phyloP scores from a whole-genome alignment of 768 basidiomycete genomes.

The Pulveroboletus sp. region DNA sequence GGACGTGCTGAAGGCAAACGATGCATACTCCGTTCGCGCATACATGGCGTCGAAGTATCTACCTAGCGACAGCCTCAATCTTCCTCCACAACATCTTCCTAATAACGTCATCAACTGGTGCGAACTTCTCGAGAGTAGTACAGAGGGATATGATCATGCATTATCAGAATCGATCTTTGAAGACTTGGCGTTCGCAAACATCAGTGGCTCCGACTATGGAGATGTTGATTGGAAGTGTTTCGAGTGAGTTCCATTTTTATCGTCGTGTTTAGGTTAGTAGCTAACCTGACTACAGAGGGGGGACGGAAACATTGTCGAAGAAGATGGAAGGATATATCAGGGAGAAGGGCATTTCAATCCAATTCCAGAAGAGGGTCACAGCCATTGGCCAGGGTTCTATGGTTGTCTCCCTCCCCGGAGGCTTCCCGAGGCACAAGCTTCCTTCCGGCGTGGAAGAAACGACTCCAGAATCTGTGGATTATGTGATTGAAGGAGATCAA shows the following conservation, averaged over 20 bases:
- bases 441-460: background rate
- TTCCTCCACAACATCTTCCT: slow-evolving; percentile 18
- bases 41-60: slow-evolving; percentile 22
- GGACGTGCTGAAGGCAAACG: slow-evolving; percentile 24
- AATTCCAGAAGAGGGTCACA: slow-evolving; percentile 16
- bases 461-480: background rate
- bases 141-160: slow-evolving; percentile 32
- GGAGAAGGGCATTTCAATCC: slow-evolving; percentile 3
- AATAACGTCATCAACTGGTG: slow-evolving; percentile 28
- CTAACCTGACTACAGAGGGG: slow-evolving; percentile 12
- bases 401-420: slow-evolving; percentile 2
- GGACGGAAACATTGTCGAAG: slow-evolving; percentile 22
- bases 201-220: background rate
- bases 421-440: background rate
- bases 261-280: background rate
- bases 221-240: slow-evolving; percentile 17
- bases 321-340: slow-evolving; percentile 19
- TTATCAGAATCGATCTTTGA: slow-evolving; percentile 35
- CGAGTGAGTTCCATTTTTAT: too few species aligned
- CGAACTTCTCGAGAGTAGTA: slow-evolving; percentile 29
- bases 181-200: slow-evolving; percentile 22
- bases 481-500: background rate
- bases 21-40: slow-evolving; percentile 28
- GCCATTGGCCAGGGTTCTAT: slow-evolving; percentile 10
- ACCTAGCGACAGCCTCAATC: slow-evolving; percentile 14